phyloP scores from a whole-genome alignment of 805 yeast species.

The Schwanniomyces pseudopolymorphus region DNA sequence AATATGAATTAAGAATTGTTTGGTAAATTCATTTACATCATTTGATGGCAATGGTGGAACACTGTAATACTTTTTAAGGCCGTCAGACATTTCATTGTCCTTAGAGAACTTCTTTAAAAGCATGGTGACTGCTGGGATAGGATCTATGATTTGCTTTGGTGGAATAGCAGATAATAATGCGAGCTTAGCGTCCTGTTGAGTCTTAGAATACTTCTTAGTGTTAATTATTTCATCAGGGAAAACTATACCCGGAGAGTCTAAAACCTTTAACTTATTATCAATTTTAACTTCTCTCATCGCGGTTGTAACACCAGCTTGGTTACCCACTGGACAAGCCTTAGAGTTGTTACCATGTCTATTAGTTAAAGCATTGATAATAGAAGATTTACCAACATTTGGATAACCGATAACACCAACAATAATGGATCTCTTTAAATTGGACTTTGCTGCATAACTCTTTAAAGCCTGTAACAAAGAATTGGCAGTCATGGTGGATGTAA shows the following conservation, averaged over 20 bases:
- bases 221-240: slow-evolving; percentile 65
- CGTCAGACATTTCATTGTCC: slow-evolving; percentile 72
- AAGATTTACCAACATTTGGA: slow-evolving; percentile 91
- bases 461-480: slow-evolving; percentile 72
- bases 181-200: slow-evolving; percentile 82
- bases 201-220: slow-evolving; percentile 46
- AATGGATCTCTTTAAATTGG: slow-evolving; percentile 83
- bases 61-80: slow-evolving; percentile 69
- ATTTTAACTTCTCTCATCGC: slow-evolving; percentile 87
- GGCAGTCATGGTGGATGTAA: slow-evolving; percentile 72
- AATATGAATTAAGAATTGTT: slow-evolving; percentile 85
- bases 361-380: slow-evolving; percentile 86
- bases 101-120: slow-evolving; percentile 75
- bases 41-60: slow-evolving; percentile 76
- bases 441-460: slow-evolving; percentile 79
- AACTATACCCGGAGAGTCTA: slow-evolving; percentile 97
- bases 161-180: slow-evolving; percentile 88
- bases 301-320: slow-evolving; percentile 96
- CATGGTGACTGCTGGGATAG: slow-evolving; percentile 75
- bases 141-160: slow-evolving; percentile 80
- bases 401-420: slow-evolving; percentile 95
- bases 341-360: slow-evolving; percentile 72
- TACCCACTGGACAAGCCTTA: slow-evolving; percentile 92
- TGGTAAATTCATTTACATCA: slow-evolving; percentile 74
- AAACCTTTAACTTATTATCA: slow-evolving; percentile 81